Conservation (phyloP, 169 alveolate genomes). For the Plasmodium malariae region DNA sequence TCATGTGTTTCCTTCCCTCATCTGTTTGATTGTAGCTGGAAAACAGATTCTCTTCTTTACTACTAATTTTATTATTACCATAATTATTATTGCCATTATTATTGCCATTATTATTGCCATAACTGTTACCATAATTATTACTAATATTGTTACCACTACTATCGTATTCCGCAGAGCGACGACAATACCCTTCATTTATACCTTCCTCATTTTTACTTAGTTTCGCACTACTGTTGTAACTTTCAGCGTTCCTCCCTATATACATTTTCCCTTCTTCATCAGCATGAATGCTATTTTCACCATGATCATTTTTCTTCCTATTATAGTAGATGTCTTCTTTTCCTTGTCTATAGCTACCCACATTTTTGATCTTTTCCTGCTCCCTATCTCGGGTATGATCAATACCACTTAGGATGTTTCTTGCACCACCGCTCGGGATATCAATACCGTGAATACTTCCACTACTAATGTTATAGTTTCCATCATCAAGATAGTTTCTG, state of each 20-base stretch:
- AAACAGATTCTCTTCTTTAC: neutral
- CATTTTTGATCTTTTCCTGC: neutral
- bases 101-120: neutral
- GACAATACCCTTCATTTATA: conserved; percentile 11
- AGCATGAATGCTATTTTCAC: neutral
- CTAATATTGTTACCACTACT: neutral
- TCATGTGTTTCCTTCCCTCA: neutral
- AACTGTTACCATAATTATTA: neutral
- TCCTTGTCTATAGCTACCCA: neutral
- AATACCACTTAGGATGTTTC: neutral
- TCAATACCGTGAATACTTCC: no score
- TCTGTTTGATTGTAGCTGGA: neutral
- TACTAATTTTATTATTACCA: neutral
- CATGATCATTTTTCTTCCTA: neutral
- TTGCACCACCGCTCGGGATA: neutral
- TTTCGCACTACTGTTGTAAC: neutral
- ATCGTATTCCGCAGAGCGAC: neutral
- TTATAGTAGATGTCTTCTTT: neutral
- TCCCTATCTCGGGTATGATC: neutral
- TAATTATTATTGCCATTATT: neutral
- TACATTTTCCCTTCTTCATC: neutral
- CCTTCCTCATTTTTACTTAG: conserved; percentile 10
- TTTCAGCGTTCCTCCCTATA: neutral
- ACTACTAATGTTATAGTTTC: no score
- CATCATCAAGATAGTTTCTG: no score